These are phyloP conservation scores for Neofusicoccum kwambonambiense DNA, from an alignment of 2,329 filamentous ascomycete genomes.

Conservation along the genomic window DNA sequence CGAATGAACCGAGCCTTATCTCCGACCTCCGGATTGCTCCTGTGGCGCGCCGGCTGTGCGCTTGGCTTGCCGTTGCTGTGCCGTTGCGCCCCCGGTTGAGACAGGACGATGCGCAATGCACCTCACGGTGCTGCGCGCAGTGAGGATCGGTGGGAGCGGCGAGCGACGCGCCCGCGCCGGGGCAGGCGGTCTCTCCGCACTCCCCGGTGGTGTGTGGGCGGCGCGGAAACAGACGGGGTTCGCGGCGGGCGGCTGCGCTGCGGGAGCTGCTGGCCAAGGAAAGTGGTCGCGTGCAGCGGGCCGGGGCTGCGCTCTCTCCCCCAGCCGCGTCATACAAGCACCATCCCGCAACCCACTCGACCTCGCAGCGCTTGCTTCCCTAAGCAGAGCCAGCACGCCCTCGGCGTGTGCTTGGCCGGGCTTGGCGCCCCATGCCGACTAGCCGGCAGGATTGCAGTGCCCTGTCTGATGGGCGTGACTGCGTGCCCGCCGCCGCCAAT, in stretches of 20 bases:
- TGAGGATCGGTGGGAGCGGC: neutral
- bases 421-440: constrained; percentile 12
- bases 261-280: neutral
- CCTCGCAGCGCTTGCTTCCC: neutral
- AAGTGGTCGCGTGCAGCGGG: constrained; percentile 5
- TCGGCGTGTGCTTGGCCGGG: neutral
- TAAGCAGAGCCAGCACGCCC: neutral
- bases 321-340: neutral
- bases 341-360: neutral
- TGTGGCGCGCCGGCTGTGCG: neutral
- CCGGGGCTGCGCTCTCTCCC: neutral
- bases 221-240: neutral
- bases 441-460: neutral
- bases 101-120: neutral
- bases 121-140: neutral
- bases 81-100: neutral
- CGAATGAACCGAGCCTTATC: neutral
- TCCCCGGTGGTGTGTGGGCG: neutral
- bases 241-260: no score
- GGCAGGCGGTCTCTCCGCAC: neutral
- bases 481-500: no score
- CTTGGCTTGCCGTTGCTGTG: neutral
- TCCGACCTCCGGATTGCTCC: neutral
- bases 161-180: no score
- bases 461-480: no score